Percentiles rank a stretch among this genome's conserved stretches.
Conservation (phyloP, 2,329 filamentous ascomycete species). For the Magnaporthiopsis rhizophila region DNA sequence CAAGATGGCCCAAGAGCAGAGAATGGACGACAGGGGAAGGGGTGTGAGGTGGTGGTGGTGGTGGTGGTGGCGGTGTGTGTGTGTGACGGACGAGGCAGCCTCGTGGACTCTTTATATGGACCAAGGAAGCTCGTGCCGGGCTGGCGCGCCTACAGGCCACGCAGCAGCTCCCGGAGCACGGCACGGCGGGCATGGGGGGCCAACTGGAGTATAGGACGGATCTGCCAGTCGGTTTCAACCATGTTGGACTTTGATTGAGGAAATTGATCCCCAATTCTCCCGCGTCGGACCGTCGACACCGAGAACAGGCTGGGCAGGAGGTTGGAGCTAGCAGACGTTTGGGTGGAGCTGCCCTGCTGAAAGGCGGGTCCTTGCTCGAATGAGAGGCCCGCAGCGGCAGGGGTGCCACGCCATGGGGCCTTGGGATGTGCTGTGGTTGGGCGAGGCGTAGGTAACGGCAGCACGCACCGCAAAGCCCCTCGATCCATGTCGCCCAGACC, state of each 20-base stretch:
- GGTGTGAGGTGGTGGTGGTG: background rate
- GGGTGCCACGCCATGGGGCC: background rate
- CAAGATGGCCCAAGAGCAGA: background rate
- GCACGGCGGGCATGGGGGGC: background rate
- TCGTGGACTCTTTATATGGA: background rate
- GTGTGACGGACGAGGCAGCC: background rate
- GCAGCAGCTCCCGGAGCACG: background rate
- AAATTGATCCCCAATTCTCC: constrained; percentile 26
- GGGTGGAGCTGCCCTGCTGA: background rate
- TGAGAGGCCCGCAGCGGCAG: background rate
- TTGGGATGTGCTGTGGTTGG: background rate
- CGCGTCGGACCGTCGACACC: constrained; percentile 45
- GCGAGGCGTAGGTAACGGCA: background rate
- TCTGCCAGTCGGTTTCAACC: constrained; percentile 11
- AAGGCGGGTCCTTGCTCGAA: constrained; percentile 1
- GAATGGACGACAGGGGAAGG: background rate
- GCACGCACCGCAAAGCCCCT: background rate
- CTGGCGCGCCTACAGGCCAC: background rate
- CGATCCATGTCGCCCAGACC: background rate
- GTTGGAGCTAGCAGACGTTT: background rate
- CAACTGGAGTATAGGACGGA: background rate
- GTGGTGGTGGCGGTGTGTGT: background rate
- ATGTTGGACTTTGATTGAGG: constrained; percentile 15
- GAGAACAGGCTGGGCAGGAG: constrained; percentile 27
- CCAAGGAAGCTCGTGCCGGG: background rate